Evolutionary conservation across 805 yeast genomes (phyloP), one percentile per base, ranked within the genome.

Genomic region (Candida chilensis): DNA sequence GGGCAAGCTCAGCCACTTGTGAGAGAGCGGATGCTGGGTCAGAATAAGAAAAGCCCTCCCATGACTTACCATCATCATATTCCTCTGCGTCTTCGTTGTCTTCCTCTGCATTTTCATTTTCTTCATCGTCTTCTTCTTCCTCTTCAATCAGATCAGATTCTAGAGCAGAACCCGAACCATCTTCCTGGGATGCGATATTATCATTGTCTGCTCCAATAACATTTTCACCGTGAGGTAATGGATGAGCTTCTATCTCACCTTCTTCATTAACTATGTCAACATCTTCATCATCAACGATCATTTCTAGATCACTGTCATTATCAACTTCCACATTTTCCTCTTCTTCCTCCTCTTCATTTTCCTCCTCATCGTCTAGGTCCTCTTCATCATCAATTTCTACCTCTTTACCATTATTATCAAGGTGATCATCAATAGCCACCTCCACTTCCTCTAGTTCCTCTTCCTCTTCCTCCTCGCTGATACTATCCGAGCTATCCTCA

Each of bases 71-170:
- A 16, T 25, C 35, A 16, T 37, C 33, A 6, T 33, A 35, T 8
- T 39, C 37, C 7, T 40, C 43, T 5, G 39, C 46, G n/a, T 34
- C 39, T 7, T 38, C 35, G 9, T 37, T 42, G 24, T 28, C 29
- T 11, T 30, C 32, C 4, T 15, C 28, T 17, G 16, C 27, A n/a
- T 14, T 17, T 9, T 34, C 27, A 4, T 18, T 11, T 16, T 28
- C 18, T 20, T 28, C 19, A 13, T n/a, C n/a, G n/a, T n/a, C n/a
- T n/a, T n/a, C n/a, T n/a, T n/a, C n/a, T n/a, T n/a, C n/a, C n/a
- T n/a, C n/a, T n/a, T n/a, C n/a, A n/a, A n/a, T n/a, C n/a, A n/a
- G n/a, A n/a, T n/a, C n/a, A n/a, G n/a, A n/a, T n/a, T n/a, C n/a
- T n/a, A n/a, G n/a, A n/a, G n/a, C n/a, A n/a, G n/a, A n/a, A n/a